Conservation (phyloP, 228 moss, liverwort and hornwort species). For the Sphagnum fallax region DNA sequence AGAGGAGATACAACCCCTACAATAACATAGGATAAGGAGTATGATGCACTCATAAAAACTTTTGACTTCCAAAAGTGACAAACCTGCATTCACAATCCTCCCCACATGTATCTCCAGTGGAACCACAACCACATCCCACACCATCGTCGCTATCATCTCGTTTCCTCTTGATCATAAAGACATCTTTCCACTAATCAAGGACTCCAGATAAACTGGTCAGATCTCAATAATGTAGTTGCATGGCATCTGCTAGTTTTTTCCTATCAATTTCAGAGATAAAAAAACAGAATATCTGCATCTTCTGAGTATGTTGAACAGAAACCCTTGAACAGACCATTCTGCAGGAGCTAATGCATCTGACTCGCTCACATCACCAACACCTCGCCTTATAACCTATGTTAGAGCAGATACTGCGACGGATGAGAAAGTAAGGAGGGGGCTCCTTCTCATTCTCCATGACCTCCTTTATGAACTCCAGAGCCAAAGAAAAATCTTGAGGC, state of each 20-base stretch:
- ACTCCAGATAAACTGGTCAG: not conserved
- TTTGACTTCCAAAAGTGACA: not conserved
- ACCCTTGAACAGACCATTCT: too few species aligned
- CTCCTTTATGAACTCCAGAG: conserved; percentile 52
- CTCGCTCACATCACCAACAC: too few species aligned
- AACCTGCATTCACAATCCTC: conserved; percentile 87
- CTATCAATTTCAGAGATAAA: too few species aligned
- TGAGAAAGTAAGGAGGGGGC: conserved; percentile 73
- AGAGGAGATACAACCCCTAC: too few species aligned
- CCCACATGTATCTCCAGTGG: conserved; percentile 47
- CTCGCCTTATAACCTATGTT: too few species aligned
- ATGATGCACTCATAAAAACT: too few species aligned
- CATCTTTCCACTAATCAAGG: conserved; percentile 54
- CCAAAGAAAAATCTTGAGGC: conserved; percentile 56
- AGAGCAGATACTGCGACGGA: conserved; percentile 78
- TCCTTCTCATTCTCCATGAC: conserved; percentile 62
- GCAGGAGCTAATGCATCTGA: too few species aligned
- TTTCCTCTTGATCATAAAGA: conserved; percentile 76
- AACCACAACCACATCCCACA: conserved; percentile 62
- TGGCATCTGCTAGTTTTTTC: not conserved
- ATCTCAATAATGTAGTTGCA: not conserved
- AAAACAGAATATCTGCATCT: too few species aligned
- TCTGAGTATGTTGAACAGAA: too few species aligned
- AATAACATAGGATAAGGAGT: too few species aligned
- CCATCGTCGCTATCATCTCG: conserved; percentile 85